These are phyloP conservation scores for Cyberlindnera misumaiensis DNA, from an alignment of 805 yeast species.

Conservation along the genomic window DNA sequence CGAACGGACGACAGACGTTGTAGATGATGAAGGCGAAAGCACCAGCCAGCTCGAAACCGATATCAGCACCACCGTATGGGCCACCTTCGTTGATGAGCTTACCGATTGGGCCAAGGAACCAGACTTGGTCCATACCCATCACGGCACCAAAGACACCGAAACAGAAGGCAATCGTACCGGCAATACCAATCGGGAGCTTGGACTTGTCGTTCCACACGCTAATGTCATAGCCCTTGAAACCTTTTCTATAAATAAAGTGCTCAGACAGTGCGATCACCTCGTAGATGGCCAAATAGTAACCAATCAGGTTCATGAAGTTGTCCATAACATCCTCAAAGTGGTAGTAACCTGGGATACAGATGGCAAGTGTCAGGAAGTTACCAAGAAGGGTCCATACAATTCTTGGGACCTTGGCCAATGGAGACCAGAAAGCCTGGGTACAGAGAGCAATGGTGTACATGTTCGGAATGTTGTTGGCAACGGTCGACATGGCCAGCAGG, in stretches of 20 bases:
- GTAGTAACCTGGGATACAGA: constrained; percentile 85
- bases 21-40: constrained; percentile 61
- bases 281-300: constrained; percentile 86
- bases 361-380: constrained; percentile 71
- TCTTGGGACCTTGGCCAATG: constrained; percentile 72
- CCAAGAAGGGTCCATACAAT: constrained; percentile 74
- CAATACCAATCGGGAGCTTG: constrained; percentile 65
- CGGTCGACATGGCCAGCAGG: constrained; percentile 74
- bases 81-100: constrained; percentile 42
- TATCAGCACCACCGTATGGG: constrained; percentile 60
- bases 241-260: constrained; percentile 72
- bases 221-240: constrained; percentile 54
- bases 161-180: constrained; percentile 73
- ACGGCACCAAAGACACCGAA: constrained; percentile 84
- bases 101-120: constrained; percentile 74
- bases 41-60: constrained; percentile 77
- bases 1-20: constrained; percentile 57
- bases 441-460: constrained; percentile 86
- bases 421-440: constrained; percentile 79
- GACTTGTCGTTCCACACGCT: constrained; percentile 51
- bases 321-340: constrained; percentile 65
- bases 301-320: constrained; percentile 86
- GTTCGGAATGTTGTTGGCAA: constrained; percentile 89
- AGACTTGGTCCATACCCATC: constrained; percentile 79
- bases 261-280: constrained; percentile 70